These are phyloP conservation scores for Chrysoporthe austroafricana DNA, from an alignment of 2,329 filamentous ascomycete genomes.

Conservation along the genomic window DNA sequence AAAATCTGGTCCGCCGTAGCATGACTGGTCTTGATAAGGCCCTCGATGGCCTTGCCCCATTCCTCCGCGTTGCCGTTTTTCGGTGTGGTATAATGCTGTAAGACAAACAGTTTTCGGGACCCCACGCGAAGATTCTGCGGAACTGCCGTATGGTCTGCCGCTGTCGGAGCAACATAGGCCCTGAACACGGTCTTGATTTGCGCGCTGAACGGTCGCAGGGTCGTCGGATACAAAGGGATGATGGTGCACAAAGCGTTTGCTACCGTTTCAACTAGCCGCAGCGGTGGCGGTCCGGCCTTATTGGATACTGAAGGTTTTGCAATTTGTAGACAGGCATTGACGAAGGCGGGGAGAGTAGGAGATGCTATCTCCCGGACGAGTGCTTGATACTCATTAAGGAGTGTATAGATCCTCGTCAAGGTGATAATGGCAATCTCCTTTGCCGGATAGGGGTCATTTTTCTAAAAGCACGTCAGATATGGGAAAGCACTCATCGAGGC, in stretches of 20 bases:
- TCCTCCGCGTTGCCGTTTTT: constrained; percentile 79
- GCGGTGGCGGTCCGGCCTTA: constrained; percentile 45
- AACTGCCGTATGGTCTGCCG: constrained; percentile 51
- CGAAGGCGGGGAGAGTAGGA: constrained; percentile 75
- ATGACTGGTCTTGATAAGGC: constrained; percentile 68
- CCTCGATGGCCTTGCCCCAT: constrained; percentile 71
- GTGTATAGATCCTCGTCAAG: constrained; percentile 80
- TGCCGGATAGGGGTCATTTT: constrained; percentile 73
- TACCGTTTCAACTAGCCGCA: constrained; percentile 65
- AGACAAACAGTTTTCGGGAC: constrained; percentile 67
- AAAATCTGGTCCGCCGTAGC: constrained; percentile 76
- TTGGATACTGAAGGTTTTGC: constrained; percentile 50
- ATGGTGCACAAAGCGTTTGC: constrained; percentile 73
- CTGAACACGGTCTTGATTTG: constrained; percentile 68
- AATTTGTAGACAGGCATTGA: constrained; percentile 73
- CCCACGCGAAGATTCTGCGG: constrained; percentile 58
- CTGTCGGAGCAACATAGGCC: constrained; percentile 66
- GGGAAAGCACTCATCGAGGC: constrained; percentile 19
- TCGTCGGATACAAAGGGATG: constrained; percentile 79
- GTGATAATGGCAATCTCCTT: constrained; percentile 79
- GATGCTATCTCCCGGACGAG: constrained; percentile 87
- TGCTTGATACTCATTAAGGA: constrained; percentile 81
- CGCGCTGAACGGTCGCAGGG: constrained; percentile 74
- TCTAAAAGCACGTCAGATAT: constrained; percentile 50
- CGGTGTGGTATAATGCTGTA: constrained; percentile 78